These are phyloP conservation scores for Penicillium sp. DNA, from an alignment of 2,329 filamentous ascomycete species.

Conservation along the genomic window DNA sequence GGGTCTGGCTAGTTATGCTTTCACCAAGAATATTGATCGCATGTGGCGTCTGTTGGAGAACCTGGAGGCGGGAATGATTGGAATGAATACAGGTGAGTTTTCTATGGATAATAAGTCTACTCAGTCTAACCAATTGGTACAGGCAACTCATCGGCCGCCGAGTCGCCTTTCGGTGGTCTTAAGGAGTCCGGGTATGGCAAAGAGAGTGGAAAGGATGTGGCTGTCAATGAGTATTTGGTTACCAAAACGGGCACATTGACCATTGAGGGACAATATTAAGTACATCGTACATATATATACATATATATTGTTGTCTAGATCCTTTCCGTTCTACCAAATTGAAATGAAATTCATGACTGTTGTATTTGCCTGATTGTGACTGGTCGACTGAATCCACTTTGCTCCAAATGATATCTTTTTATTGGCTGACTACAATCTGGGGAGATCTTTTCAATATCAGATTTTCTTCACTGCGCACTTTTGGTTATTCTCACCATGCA, in stretches of 20 bases:
- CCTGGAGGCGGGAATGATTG: slow-evolving; percentile 68
- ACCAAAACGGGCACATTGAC: slow-evolving; percentile 66
- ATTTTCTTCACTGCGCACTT: background rate
- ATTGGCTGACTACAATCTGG: background rate
- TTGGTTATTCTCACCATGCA: slow-evolving; percentile 18
- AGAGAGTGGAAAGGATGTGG: slow-evolving; percentile 65
- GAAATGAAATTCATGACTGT: background rate
- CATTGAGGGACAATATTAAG: slow-evolving; percentile 54
- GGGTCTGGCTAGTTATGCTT: slow-evolving; percentile 65
- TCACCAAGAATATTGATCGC: slow-evolving; percentile 66
- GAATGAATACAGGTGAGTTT: slow-evolving; percentile 57
- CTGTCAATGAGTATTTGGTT: slow-evolving; percentile 60
- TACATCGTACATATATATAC: background rate
- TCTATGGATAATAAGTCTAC: too few relatives aligned
- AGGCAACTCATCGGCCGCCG: slow-evolving; percentile 63
- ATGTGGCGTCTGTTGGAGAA: slow-evolving; percentile 65
- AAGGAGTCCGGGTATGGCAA: slow-evolving; percentile 68
- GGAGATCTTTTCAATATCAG: background rate
- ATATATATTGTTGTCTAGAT: background rate
- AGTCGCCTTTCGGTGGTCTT: slow-evolving; percentile 65
- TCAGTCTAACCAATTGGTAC: background rate
- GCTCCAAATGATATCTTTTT: background rate
- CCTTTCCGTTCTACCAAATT: background rate
- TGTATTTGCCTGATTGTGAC: background rate
- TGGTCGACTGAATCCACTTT: background rate